Evolutionary conservation across 345 rosid genomes (phyloP).

Genomic region (Xanthoceras sorbifolium): DNA sequence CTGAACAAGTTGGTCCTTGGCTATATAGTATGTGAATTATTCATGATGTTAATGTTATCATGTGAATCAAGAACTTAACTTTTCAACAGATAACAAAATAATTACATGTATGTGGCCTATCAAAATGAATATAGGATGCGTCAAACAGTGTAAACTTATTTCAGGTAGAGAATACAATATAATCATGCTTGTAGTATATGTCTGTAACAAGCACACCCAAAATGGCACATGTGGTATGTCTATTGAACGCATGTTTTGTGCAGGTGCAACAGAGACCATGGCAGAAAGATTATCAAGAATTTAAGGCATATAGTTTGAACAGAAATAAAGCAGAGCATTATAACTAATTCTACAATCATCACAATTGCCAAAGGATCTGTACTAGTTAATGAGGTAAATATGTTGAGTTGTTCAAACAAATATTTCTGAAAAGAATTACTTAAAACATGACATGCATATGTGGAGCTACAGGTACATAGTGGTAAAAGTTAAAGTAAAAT

Average conservation of each 20-base stretch:
- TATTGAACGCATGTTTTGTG: background rate
- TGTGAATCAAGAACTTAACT: slow-evolving; percentile 5
- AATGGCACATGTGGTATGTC: background rate
- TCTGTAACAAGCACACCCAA: background rate
- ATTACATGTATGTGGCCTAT: background rate
- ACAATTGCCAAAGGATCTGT: background rate
- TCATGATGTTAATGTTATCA: background rate
- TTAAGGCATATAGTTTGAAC: background rate
- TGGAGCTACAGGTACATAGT: background rate
- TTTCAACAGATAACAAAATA: background rate
- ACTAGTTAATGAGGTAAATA: background rate
- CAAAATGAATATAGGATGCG: background rate
- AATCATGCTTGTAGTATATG: background rate
- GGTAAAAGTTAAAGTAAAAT: background rate
- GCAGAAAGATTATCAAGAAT: background rate
- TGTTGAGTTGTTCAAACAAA: background rate
- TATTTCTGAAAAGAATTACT: background rate
- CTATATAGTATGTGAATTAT: background rate
- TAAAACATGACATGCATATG: background rate
- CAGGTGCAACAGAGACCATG: background rate
- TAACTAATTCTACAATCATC: background rate
- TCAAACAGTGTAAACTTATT: background rate
- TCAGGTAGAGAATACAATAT: too few species aligned
- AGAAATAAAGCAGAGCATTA: background rate
- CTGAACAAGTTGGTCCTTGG: background rate